Base-by-base conservation (phyloP, 2,329 filamentous ascomycete species). In the Calonectria pauciramosa region DNA sequence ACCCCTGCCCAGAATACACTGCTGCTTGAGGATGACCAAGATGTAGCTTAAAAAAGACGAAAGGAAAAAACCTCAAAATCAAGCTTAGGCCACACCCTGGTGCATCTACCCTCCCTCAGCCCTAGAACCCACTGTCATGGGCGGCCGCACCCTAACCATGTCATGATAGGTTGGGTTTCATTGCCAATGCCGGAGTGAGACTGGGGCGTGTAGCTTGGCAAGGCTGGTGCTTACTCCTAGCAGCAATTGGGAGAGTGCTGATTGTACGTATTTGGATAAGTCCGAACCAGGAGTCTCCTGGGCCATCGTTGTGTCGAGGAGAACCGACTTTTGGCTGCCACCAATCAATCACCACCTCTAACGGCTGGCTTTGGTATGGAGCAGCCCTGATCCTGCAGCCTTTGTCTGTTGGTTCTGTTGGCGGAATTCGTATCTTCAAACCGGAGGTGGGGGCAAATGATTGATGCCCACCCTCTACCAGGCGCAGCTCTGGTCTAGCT, bases 181-280 rank as follows among this genome's bases (percentile, higher is more conserved):
- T 41, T 65, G 67, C 26, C 64, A 41, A 34, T 60, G 30, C 47
- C 26, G 47, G 59, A 51, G 51, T 68, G 30, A 54, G 65, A 54
- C 47, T 56, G 38, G 49, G 49, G 60, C 38, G 60, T 70, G 60
- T 60, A 54, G 36, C 60, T 52, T 71, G 63, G n/a, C 68, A 73
- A 60, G 72, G 72, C 72, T 74, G 68, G 72, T 70, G 67, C 72
- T 74, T 74, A 74, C 71, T 32, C 49, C 65, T 65, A 59, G 52
- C 26, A 65, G n/a, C 36, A 20, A 41, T 36, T 11, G 28, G 44
- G 54, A 64, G 67, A 51, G 54, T 72, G 70, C 65, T 72, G 54
- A 54, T 66, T 64, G 52, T 68, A 36, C 18, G 51, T 20, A 54
- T 54, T 18, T n/a, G n/a, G 30, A 56, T n/a, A 30, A 34, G 16